Evolutionary conservation across 140 eudicot genomes (phyloP), one percentile per base, ranked within the genome.

Genomic region (Senecio squalidus): DNA sequence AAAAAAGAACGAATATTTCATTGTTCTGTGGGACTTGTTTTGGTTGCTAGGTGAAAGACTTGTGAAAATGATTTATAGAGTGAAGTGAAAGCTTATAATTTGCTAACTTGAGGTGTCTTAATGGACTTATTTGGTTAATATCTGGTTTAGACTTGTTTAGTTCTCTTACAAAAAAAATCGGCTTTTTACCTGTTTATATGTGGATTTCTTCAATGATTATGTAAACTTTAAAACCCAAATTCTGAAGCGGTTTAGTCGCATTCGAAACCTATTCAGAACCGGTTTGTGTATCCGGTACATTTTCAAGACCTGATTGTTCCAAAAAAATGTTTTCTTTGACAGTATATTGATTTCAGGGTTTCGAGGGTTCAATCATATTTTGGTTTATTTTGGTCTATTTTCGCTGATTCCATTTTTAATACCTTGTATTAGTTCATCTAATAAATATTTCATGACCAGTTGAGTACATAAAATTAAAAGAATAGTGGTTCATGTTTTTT

Each of bases 11-110:
- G 9, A 22, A 16, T 3, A 39, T 72, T 72, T 64, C 16, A 33
- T 63, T 55, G 47, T 36, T 36, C 31, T 27, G 27, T 8, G 9
- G 26, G 51, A 34, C 60, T 68, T 40, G 44, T 53, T 44, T 52
- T 34, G 47, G 65, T 41, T 24, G 44, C 27, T 62, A 29, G 22
- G 58, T 53, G 57, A 51, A 51, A 23, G 36, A 28, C n/a, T 28
- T 26, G 57, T 30, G 60, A 34, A 24, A 51, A 51, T 36, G 50
- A 38, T 51, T 25, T 34, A 49, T 71, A 64, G 66, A 55, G 72
- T 55, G 67, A 72, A 23, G 56, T 65, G 61, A 49, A 72, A 56
- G 23, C 18, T 64, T 49, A 22, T 72, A 58, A n/a, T 36, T 28
- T 64, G 55, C 62, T 27, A 40, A 45, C 71, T 46, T 33, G 29